Percentiles rank a stretch among this genome's conserved stretches.
phyloP scores from a whole-genome alignment of 2,329 filamentous ascomycete species.

The Elsinoe necatrix region DNA sequence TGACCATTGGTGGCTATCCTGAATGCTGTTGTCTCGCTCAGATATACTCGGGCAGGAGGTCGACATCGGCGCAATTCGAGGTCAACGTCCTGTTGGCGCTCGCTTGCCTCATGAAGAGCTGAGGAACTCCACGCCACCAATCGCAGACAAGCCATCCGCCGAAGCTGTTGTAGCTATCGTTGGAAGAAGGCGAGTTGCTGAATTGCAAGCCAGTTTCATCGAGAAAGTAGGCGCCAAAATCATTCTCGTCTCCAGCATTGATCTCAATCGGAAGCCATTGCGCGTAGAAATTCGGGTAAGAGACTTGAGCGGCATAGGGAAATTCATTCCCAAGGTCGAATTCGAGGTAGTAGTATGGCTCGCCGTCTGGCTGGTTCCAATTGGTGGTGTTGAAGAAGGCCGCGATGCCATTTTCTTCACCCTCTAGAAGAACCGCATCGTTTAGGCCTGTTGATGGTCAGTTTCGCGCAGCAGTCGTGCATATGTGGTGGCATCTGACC shows the following conservation, averaged over 20 bases:
- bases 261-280: conserved; percentile 28
- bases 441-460: conserved; percentile 20
- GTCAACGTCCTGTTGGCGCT: conserved; percentile 23
- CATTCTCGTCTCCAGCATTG: conserved; percentile 22
- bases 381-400: conserved; percentile 26
- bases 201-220: conserved; percentile 31
- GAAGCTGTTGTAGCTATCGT: not conserved
- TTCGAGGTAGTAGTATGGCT: conserved; percentile 23
- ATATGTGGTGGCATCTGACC: not conserved
- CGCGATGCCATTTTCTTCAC: conserved; percentile 17
- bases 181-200: conserved; percentile 18
- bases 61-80: conserved; percentile 27
- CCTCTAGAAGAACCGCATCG: conserved; percentile 24
- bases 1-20: not conserved
- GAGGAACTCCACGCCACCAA: conserved; percentile 29
- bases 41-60: conserved; percentile 24
- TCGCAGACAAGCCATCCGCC: conserved; percentile 24
- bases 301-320: conserved; percentile 20
- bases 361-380: conserved; percentile 20
- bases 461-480: not conserved
- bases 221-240: conserved; percentile 23
- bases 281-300: conserved; percentile 24
- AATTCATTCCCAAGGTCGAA: conserved; percentile 27
- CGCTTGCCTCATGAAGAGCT: conserved; percentile 27
- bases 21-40: not conserved